Conservation (phyloP, 1,139 yeast genomes). For the Saccharomyces hybrid region DNA sequence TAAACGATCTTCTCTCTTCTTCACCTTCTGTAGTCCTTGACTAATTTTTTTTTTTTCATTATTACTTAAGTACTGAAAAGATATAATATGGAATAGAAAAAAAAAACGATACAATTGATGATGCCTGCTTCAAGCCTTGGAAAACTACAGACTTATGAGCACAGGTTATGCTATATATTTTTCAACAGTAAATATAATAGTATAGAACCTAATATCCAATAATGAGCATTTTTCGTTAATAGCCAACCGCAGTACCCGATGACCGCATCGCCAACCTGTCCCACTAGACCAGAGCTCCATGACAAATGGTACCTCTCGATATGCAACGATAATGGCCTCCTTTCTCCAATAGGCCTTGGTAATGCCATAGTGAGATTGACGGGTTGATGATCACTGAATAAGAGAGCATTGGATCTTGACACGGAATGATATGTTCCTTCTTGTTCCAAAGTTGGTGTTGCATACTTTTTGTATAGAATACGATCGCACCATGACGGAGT, state of each 20-base stretch:
- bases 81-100: slow-evolving; percentile 2
- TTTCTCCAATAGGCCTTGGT: slow-evolving; percentile 7
- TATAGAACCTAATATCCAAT: slow-evolving; percentile 6
- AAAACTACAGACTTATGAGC: background rate
- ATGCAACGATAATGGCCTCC: background rate
- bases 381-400: slow-evolving; percentile 34
- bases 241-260: slow-evolving; percentile 20
- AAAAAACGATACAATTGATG: background rate
- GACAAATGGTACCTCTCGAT: slow-evolving; percentile 1
- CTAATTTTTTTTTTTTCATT: background rate
- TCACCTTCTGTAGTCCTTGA: background rate
- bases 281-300: slow-evolving; percentile 1
- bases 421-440: slow-evolving; percentile 22
- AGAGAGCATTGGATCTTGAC: slow-evolving; percentile 14
- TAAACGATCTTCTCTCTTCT: background rate
- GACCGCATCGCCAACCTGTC: slow-evolving; percentile 7
- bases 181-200: background rate
- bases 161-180: background rate
- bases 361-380: slow-evolving; percentile 25
- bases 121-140: background rate
- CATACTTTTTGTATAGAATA: slow-evolving; percentile 50
- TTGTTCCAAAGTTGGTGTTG: slow-evolving; percentile 7
- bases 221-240: slow-evolving; percentile 8
- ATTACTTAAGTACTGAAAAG: background rate
- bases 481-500: slow-evolving; percentile 90